A percentile compares a stretch with the other conserved stretches of the same genome.
Conservation (phyloP, 2,329 filamentous ascomycete genomes). For the Penicillium sp. region DNA sequence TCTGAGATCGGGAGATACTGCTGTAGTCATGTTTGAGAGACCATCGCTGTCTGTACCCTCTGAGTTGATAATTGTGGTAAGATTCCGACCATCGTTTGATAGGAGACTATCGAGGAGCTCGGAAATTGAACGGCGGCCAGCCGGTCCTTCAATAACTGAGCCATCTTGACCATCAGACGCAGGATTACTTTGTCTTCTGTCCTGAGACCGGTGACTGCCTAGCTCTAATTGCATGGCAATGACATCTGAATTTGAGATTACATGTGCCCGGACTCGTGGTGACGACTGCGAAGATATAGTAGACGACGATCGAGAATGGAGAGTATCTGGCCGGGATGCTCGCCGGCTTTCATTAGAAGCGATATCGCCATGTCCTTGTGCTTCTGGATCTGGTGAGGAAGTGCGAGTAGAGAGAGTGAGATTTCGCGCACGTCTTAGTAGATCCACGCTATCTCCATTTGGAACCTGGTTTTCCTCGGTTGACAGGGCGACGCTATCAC, state of each 20-base stretch:
- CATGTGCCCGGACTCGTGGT: conserved; percentile 47
- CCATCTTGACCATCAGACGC: conserved; percentile 21
- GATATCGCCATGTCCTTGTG: conserved; percentile 17
- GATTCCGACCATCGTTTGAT: conserved; percentile 33
- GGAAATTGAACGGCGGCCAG: conserved; percentile 36
- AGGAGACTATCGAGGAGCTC: conserved; percentile 44
- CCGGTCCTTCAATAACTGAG: conserved; percentile 19
- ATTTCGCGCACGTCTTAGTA: conserved; percentile 30
- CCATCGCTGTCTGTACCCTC: conserved; percentile 30
- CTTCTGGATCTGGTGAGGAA: conserved; percentile 19
- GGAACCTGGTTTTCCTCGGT: conserved; percentile 44
- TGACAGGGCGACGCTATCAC: conserved; percentile 29
- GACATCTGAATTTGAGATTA: conserved; percentile 49
- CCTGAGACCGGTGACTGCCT: conserved; percentile 35
- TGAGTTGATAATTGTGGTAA: conserved; percentile 23
- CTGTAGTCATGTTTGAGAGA: conserved; percentile 29
- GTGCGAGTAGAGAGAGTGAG: conserved; percentile 21
- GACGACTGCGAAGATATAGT: conserved; percentile 48
- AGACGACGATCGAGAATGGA: conserved; percentile 46
- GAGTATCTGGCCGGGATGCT: conserved; percentile 45
- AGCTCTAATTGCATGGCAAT: conserved; percentile 52
- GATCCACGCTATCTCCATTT: conserved; percentile 43
- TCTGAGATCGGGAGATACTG: conserved; percentile 21
- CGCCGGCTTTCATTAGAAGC: conserved; percentile 25
- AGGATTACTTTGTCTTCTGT: conserved; percentile 24